A percentile compares a stretch with the other conserved stretches of the same genome.
Conservation (phyloP, 1,284 basidiomycete genomes). For the Schizopora paradoxa region DNA sequence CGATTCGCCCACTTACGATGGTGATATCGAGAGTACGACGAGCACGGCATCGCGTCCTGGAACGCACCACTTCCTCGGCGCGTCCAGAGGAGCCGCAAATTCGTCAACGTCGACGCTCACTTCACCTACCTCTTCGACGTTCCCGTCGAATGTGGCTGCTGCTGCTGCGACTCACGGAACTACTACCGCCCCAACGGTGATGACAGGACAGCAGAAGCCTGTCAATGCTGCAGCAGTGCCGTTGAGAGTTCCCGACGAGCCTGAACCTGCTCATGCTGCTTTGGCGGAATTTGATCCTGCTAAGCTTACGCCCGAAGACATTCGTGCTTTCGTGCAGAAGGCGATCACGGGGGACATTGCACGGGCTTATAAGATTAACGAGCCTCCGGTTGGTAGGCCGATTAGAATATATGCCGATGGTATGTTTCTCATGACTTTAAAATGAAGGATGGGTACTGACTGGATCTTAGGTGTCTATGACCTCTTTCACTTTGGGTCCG, state of each 20-base stretch:
- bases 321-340: conserved; percentile 60
- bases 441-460: conserved; percentile 21
- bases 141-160: conserved; percentile 23
- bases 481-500: conserved; percentile 90
- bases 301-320: conserved; percentile 61
- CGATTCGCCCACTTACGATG: conserved; percentile 84
- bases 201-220: background rate
- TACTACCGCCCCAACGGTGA: conserved; percentile 7
- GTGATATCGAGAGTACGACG: conserved; percentile 79
- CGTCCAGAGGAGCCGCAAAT: conserved; percentile 39
- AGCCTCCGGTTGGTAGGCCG: conserved; percentile 74
- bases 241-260: conserved; percentile 33
- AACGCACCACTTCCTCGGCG: conserved; percentile 27
- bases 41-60: conserved; percentile 32
- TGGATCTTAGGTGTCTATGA: conserved; percentile 75
- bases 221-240: conserved; percentile 14
- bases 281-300: conserved; percentile 56
- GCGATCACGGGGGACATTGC: conserved; percentile 61
- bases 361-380: conserved; percentile 79
- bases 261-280: conserved; percentile 39
- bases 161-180: conserved; percentile 12
- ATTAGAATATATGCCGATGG: conserved; percentile 95
- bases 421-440: conserved; percentile 23
- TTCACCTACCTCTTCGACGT: conserved; percentile 35
- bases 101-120: conserved; percentile 39